Conservation (phyloP, 495 filamentous ascomycete genomes). For the Elasticomyces elasticus region DNA sequence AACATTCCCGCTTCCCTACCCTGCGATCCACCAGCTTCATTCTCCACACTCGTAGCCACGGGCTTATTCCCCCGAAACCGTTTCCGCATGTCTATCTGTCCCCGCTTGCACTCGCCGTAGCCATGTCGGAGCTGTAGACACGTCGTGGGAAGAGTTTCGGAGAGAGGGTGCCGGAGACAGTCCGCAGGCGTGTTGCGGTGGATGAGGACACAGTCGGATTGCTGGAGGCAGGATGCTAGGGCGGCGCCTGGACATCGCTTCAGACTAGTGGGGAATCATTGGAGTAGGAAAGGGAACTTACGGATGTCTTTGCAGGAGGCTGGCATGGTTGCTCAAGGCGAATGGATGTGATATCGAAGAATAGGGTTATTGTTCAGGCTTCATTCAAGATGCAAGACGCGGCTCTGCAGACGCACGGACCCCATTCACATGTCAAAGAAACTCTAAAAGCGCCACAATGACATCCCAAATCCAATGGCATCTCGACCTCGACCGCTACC, state of each 20-base stretch:
- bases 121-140: conserved; percentile 91
- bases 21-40: conserved; percentile 42
- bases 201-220: conserved; percentile 90
- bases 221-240: conserved; percentile 84
- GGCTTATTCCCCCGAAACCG: conserved; percentile 94
- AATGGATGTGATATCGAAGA: too few relatives aligned
- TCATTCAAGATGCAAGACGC: too few relatives aligned
- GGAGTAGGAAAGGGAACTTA: conserved; percentile 39
- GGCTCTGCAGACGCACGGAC: too few relatives aligned
- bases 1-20: conserved; percentile 48
- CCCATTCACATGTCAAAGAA: too few relatives aligned
- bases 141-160: conserved; percentile 65
- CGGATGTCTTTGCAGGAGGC: conserved; percentile 93
- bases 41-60: conserved; percentile 54
- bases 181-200: conserved; percentile 76
- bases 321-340: conserved; percentile 57
- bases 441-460: too few relatives aligned
- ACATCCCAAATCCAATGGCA: too few relatives aligned
- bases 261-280: not conserved
- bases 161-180: conserved; percentile 71
- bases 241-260: conserved; percentile 56
- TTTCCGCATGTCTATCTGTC: conserved; percentile 97
- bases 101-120: conserved; percentile 89
- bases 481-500: not conserved
- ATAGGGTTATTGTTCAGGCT: too few relatives aligned